A percentile compares a stretch with the other conserved stretches of the same genome.
phyloP scores from a whole-genome alignment of 768 basidiomycete species.

The Pulveroboletus sp. region DNA sequence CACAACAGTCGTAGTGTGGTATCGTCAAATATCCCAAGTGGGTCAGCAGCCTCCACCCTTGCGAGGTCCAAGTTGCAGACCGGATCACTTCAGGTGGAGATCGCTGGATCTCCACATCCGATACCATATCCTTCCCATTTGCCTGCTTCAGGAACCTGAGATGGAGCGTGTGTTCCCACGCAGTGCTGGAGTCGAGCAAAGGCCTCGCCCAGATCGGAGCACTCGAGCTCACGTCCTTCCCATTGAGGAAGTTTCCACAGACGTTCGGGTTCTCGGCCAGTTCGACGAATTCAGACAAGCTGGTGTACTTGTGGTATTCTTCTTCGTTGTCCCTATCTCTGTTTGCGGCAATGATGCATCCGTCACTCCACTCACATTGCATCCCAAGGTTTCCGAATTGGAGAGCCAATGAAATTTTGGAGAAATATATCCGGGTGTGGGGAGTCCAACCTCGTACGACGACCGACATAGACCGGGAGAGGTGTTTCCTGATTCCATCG shows the following conservation, averaged over 20 bases:
- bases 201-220: neutral
- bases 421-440: neutral
- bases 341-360: neutral
- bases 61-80: neutral
- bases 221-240: neutral
- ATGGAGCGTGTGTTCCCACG: slow-evolving; percentile 1
- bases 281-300: neutral
- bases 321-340: neutral
- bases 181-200: neutral
- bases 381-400: neutral
- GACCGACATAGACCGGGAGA: neutral
- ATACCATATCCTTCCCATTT: neutral
- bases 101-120: neutral
- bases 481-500: too few relatives aligned
- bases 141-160: neutral
- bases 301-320: neutral
- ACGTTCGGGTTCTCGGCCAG: neutral
- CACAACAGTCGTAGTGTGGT: neutral
- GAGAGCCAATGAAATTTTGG: neutral
- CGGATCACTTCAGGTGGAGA: neutral
- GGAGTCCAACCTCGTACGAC: neutral
- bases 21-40: neutral
- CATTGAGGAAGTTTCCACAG: slow-evolving; percentile 6
- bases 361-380: neutral
- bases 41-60: neutral